Base-by-base conservation (phyloP, 2,329 filamentous ascomycete species). In the Nothophaeocryptopus gaeumannii region DNA sequence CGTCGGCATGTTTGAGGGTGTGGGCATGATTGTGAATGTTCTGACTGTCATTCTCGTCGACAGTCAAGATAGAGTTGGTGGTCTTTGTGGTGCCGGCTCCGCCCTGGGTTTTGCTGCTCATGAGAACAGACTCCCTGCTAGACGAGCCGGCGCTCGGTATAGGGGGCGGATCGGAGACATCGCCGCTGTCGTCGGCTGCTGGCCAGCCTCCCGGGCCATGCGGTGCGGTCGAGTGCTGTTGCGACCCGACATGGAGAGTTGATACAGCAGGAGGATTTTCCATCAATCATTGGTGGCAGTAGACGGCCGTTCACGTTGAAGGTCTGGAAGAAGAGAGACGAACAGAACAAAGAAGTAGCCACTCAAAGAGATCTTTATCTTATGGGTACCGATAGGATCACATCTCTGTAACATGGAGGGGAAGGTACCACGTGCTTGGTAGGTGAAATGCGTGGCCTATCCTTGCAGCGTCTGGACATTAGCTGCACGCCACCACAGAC, bases 131-230 rank as follows among this genome's bases (percentile, higher is more conserved):
- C 47, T 51, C 50, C 48, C 43, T 54, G 47, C 50, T 52, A 44
- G 59, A 53, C 59, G 61, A 62, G 59, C 59, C 53, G 58, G 61
- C 61, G 52, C 54, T 62, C 57, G 58, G 60, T 62, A 62, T 61
- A 60, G 61, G 60, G 33, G 60, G 60, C 45, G 54, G 58, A 38
- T 63, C 61, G 51, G 60, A 59, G 55, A 55, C 58, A 55, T 57
- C 56, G 53, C 56, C 58, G 40, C 52, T 51, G 51, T 61, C 55
- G 37, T 60, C 58, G 12, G 54, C 46, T 30, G 58, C 54, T 13
- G 55, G 53, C 16, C 56, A 33, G 52, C 54, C 54, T 51, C 50
- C 47, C 13, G 50, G 50, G 40, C 51, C 55, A 52, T 58, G 56
- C 50, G 53, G 54, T 31, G 51, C 48, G 42, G 50, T 49, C 46